A percentile compares a stretch with the other conserved stretches of the same genome.
Conservation (phyloP, 2,329 filamentous ascomycete species). For the Calonectria pseudoreteaudii region DNA sequence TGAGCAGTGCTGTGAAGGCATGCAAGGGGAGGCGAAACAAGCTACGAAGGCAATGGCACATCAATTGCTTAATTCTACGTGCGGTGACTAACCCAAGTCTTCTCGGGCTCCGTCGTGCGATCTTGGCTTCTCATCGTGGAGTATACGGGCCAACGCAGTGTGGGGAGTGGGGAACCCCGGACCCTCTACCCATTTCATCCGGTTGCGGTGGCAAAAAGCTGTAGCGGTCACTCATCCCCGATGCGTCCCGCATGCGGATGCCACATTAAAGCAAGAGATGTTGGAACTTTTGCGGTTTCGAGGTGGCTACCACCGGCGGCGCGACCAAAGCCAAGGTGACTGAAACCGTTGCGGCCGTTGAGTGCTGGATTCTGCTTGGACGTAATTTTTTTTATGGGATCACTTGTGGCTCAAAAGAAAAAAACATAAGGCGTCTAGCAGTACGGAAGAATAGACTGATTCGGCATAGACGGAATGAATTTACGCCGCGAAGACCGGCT, state of each 20-base stretch:
- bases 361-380: neutral
- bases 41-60: neutral
- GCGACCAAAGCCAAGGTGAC: neutral
- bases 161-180: conserved; percentile 24
- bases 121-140: conserved; percentile 16
- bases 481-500: neutral
- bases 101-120: conserved; percentile 1
- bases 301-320: neutral
- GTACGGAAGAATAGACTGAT: neutral
- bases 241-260: neutral
- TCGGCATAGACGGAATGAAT: neutral
- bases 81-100: conserved; percentile 10
- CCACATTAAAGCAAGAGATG: neutral
- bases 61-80: conserved; percentile 11
- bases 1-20: conserved; percentile 1
- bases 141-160: conserved; percentile 16
- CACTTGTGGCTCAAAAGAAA: neutral
- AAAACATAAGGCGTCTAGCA: neutral
- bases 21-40: neutral
- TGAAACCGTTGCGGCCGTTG: neutral
- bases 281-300: conserved; percentile 14
- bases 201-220: neutral
- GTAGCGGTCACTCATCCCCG: neutral
- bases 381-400: neutral
- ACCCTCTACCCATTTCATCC: conserved; percentile 19